phyloP scores from a whole-genome alignment of 345 rosid genomes.

The Ceriops decandra region DNA sequence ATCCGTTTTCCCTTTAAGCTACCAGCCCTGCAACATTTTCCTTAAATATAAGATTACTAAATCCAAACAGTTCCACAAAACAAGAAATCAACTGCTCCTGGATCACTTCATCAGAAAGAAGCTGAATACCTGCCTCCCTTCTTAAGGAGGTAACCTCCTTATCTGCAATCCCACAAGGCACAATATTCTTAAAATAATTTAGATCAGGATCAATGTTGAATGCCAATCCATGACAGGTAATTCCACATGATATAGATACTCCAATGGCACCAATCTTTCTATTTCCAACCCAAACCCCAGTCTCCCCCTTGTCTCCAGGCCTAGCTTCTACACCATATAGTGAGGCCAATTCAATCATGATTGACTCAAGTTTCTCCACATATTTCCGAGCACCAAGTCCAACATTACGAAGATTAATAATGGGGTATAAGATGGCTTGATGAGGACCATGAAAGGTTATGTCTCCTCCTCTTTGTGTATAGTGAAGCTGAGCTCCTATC shows the following conservation, averaged over 20 bases:
- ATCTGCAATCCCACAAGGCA: slow-evolving; percentile 87
- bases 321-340: slow-evolving; percentile 66
- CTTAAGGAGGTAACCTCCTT: slow-evolving; percentile 78
- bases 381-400: slow-evolving; percentile 73
- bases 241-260: slow-evolving; percentile 65
- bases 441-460: slow-evolving; percentile 86
- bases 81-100: slow-evolving; percentile 79
- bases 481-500: slow-evolving; percentile 80
- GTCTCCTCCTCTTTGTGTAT: slow-evolving; percentile 91
- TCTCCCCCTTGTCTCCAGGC: slow-evolving; percentile 66
- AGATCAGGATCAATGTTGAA: slow-evolving; percentile 76
- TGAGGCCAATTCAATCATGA: slow-evolving; percentile 74
- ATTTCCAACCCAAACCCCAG: slow-evolving; percentile 87
- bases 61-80: slow-evolving; percentile 53
- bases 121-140: slow-evolving; percentile 52
- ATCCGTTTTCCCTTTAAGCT: slow-evolving; percentile 23
- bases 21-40: slow-evolving; percentile 30
- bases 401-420: slow-evolving; percentile 62
- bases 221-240: slow-evolving; percentile 86
- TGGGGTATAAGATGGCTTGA: slow-evolving; percentile 79
- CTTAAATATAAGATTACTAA: slow-evolving; percentile 46
- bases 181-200: slow-evolving; percentile 78
- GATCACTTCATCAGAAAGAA: slow-evolving; percentile 69
- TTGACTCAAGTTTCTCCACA: slow-evolving; percentile 68
- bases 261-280: slow-evolving; percentile 94